Percentiles rank a stretch among this genome's conserved stretches.
phyloP scores from a whole-genome alignment of 495 filamentous ascomycete species.

The Clavariopsis aquatica region DNA sequence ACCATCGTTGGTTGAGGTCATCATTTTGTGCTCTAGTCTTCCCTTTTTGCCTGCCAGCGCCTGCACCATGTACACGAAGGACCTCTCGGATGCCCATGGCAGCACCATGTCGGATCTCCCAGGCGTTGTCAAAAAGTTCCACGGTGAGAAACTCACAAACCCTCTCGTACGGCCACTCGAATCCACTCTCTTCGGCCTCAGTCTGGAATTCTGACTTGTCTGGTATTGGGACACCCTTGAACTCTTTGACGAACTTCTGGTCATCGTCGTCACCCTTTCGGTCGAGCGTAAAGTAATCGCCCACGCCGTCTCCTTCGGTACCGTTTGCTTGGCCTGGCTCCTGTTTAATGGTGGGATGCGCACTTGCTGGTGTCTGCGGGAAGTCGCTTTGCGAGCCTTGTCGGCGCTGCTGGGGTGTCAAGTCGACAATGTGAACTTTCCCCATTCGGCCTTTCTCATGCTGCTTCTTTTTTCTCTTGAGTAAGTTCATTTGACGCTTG shows the following conservation, averaged over 20 bases:
- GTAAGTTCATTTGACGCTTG: constrained; percentile 85
- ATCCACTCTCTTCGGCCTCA: constrained; percentile 72
- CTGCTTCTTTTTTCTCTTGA: constrained; percentile 73
- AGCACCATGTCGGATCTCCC: constrained; percentile 97
- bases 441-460: constrained; percentile 63
- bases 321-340: constrained; percentile 59
- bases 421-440: constrained; percentile 87
- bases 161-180: constrained; percentile 92
- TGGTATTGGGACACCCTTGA: constrained; percentile 73
- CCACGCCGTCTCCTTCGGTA: constrained; percentile 55
- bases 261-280: constrained; percentile 78
- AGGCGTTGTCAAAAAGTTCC: constrained; percentile 89
- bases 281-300: constrained; percentile 86
- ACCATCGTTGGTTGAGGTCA: constrained; percentile 74
- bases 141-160: constrained; percentile 91
- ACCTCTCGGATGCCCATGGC: constrained; percentile 94
- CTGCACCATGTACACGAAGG: constrained; percentile 84
- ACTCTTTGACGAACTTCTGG: constrained; percentile 89
- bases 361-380: constrained; percentile 59
- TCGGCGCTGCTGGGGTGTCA: constrained; percentile 62
- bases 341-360: constrained; percentile 70
- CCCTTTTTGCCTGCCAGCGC: constrained; percentile 77
- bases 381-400: constrained; percentile 49
- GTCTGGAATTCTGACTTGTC: constrained; percentile 67
- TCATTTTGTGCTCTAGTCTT: constrained; percentile 75